Base-by-base conservation (phyloP, 192 early-diverging fungal genomes). In the Spizellomyces sp. region DNA sequence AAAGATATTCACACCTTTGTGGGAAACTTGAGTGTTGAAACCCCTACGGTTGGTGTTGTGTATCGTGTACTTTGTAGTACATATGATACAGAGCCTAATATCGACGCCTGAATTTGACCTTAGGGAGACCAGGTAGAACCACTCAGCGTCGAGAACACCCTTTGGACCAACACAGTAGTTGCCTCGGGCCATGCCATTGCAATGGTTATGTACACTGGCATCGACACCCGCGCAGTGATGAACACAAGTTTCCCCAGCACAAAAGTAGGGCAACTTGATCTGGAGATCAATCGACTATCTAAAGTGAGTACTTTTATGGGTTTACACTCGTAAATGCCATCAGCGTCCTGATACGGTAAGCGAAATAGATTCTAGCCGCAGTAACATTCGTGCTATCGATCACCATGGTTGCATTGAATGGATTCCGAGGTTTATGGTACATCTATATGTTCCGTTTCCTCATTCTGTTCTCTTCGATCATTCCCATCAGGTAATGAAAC, bases 121-220 rank as follows among this genome's bases (percentile, higher is more conserved):
- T 63, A 22, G n/a, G 45, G 71, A 8, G 64, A 73, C 27, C 61
- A 75, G 45, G 78, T 83, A 45, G 91, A 93, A 58, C 77, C 94
- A 8, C 78, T 98, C 50, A 86, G 83, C 44, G 91, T 89, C 4
- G 96, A 98, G 71, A 96, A 98, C 78, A 95, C 91, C 3, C 75
- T 98, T 45, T 98, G 96, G 96, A 89, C 89, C 54, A 98, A 98
- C 77, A 98, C 96, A 4, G 93, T 96, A 36, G 75, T 96, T 59
- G 96, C 95, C 1, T 98, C 96, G 44, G 96, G 92, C 14, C 83
- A 90, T 22, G 94, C 90, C 0, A 83, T 95, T 57, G 94, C 91
- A 14, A 88, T 94, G 70, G 90, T 96, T 0, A 71, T 96, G 17
- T 98, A 96, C 73, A 98, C 96, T 2, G 96, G 96, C 8, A 82